Percentiles rank a stretch among this genome's conserved stretches.
phyloP scores from a whole-genome alignment of 305 asterid genomes.

The Fraxinus angustifolia region DNA sequence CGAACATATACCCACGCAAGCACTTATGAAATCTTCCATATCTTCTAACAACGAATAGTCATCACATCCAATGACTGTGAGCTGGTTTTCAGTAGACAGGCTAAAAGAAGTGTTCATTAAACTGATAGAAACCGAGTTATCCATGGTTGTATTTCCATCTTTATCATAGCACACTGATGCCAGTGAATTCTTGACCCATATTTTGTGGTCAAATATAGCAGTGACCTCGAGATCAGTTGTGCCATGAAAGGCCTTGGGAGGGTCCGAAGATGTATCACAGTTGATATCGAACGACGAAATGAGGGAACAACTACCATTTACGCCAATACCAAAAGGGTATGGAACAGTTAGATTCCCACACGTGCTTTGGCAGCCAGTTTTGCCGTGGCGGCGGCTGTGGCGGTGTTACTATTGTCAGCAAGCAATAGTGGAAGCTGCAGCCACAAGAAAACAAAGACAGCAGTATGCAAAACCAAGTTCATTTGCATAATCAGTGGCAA shows the following conservation, averaged over 20 bases:
- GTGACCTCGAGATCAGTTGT: slow-evolving; percentile 8
- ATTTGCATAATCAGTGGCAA: neutral
- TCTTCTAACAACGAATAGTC: neutral
- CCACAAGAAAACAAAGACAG: neutral
- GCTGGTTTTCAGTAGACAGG: neutral
- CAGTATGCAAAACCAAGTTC: neutral
- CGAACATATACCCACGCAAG: neutral
- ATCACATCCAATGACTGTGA: neutral
- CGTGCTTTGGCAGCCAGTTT: slow-evolving; percentile 29
- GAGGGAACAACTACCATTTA: slow-evolving; percentile 21
- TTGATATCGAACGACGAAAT: slow-evolving; percentile 20
- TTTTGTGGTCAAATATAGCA: slow-evolving; percentile 16
- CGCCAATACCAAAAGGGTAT: slow-evolving; percentile 34
- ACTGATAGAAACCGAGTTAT: neutral
- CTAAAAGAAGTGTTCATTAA: neutral
- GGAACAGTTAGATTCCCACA: slow-evolving; percentile 40
- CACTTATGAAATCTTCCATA: neutral
- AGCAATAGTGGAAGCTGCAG: neutral
- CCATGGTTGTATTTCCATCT: neutral
- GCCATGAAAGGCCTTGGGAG: slow-evolving; percentile 35
- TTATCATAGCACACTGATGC: neutral
- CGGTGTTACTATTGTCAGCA: neutral
- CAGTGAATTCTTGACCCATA: neutral
- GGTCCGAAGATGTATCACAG: slow-evolving; percentile 26
- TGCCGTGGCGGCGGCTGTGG: neutral